phyloP scores from a whole-genome alignment of 1,284 basidiomycete genomes.

The Schizophyllum amplum region DNA sequence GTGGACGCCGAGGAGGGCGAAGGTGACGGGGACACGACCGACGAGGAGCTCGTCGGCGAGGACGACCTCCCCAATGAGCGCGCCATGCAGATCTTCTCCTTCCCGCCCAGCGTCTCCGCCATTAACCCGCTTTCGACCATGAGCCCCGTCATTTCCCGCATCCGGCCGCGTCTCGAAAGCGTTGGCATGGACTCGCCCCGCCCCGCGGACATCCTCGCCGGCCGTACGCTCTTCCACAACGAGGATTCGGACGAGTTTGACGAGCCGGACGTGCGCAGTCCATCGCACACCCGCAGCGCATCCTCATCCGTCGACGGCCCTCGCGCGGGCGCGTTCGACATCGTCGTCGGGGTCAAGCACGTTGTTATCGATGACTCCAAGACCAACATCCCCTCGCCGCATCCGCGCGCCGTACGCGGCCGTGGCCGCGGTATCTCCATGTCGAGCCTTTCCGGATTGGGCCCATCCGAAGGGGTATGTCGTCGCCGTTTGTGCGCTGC shows the following conservation, averaged over 20 bases:
- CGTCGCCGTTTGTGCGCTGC: constrained; percentile 17
- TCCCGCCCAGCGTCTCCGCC: constrained; percentile 51
- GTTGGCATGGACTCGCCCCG: constrained; percentile 34
- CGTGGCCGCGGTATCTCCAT: constrained; percentile 26
- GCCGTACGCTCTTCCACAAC: constrained; percentile 34
- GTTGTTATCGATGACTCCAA: constrained; percentile 54
- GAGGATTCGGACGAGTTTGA: constrained; percentile 31
- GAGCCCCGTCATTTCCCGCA: constrained; percentile 40
- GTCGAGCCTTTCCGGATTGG: constrained; percentile 16
- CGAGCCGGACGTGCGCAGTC: constrained; percentile 20
- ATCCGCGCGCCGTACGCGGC: constrained; percentile 38
- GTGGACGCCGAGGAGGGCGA: constrained; percentile 36
- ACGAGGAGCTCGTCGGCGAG: constrained; percentile 70
- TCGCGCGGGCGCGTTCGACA: constrained; percentile 46
- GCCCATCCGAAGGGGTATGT: constrained; percentile 22
- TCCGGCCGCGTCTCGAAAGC: constrained; percentile 21
- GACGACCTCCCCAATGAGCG: constrained; percentile 64
- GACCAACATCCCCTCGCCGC: constrained; percentile 56
- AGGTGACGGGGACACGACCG: constrained; percentile 55
- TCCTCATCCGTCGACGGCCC: constrained; percentile 31
- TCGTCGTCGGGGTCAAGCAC: constrained; percentile 26
- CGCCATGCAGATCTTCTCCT: constrained; percentile 62
- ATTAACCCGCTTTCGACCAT: constrained; percentile 70
- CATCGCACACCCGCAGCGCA: constrained; percentile 7
- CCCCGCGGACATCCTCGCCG: constrained; percentile 59